These are phyloP conservation scores for Heracleum sosnowskyi DNA, from an alignment of 129 eudicot genomes.

Conservation along the genomic window DNA sequence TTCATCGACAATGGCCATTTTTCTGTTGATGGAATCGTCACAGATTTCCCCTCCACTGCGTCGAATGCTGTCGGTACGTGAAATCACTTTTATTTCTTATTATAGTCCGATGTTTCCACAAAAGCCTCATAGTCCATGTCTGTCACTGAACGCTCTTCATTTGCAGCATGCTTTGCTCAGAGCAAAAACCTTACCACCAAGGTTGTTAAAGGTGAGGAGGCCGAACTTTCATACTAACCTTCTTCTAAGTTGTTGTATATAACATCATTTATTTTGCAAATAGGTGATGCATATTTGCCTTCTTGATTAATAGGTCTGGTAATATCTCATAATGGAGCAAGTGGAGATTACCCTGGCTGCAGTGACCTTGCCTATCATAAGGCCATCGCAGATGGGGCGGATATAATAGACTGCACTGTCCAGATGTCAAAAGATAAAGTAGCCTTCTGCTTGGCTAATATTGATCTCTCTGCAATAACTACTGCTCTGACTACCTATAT, in stretches of 20 bases:
- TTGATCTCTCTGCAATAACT: slow-evolving; percentile 60
- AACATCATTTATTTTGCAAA: background rate
- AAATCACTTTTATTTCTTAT: background rate
- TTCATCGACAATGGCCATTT: slow-evolving; percentile 57
- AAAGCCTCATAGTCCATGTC: background rate
- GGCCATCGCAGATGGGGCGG: slow-evolving; percentile 80
- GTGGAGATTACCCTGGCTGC: slow-evolving; percentile 74
- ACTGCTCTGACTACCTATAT: slow-evolving; percentile 51
- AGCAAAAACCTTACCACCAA: slow-evolving; percentile 33
- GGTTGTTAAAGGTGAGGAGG: slow-evolving; percentile 21
- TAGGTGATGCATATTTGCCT: background rate
- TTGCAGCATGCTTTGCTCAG: slow-evolving; percentile 81
- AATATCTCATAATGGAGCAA: slow-evolving; percentile 85
- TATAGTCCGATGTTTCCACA: background rate
- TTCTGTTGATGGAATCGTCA: slow-evolving; percentile 76
- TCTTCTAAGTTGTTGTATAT: background rate
- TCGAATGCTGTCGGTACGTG: slow-evolving; percentile 62
- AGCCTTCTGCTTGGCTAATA: slow-evolving; percentile 62
- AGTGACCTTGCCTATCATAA: slow-evolving; percentile 80
- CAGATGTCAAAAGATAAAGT: slow-evolving; percentile 90
- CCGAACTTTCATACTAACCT: background rate
- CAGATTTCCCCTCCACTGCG: slow-evolving; percentile 83
- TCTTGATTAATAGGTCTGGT: slow-evolving; percentile 28
- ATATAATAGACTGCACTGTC: slow-evolving; percentile 79
- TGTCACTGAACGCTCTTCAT: slow-evolving; percentile 1